Evolutionary conservation across 1,284 basidiomycete genomes (phyloP).

Genomic region (Phellopilus nigrolimitatus): DNA sequence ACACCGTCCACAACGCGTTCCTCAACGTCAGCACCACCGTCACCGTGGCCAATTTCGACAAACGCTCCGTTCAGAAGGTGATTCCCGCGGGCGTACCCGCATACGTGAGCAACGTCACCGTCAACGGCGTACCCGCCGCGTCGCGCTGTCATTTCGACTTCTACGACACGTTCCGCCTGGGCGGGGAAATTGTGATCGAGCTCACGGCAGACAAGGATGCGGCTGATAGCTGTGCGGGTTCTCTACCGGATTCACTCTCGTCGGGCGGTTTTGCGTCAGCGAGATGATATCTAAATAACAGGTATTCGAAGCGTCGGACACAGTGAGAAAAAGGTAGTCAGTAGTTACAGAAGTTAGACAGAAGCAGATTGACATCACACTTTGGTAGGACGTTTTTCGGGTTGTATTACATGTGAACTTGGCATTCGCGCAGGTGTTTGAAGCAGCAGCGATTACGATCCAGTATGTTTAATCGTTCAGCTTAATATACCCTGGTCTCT

Average conservation of each 20-base stretch:
- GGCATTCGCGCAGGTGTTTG: no score
- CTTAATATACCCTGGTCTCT: no score
- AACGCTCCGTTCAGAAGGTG: constrained; percentile 32
- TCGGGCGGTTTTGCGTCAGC: constrained; percentile 52
- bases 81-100: constrained; percentile 34
- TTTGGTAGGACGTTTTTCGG: not conserved
- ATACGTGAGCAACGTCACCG: constrained; percentile 35
- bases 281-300: constrained; percentile 25
- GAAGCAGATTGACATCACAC: no score
- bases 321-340: not conserved
- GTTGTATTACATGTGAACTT: no score
- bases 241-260: constrained; percentile 56
- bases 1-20: constrained; percentile 40
- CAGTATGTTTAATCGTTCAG: no score
- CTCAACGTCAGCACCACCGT: constrained; percentile 37
- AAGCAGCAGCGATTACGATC: no score
- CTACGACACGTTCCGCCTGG: constrained; percentile 59
- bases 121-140: constrained; percentile 32
- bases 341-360: no score
- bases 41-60: constrained; percentile 35
- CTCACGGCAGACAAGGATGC: constrained; percentile 50
- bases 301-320: not conserved
- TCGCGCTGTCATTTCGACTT: constrained; percentile 64
- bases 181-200: constrained; percentile 58
- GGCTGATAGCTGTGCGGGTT: constrained; percentile 47